Evolutionary conservation across 139 green algal species (phyloP).

Genomic region (Trebouxia sp.): DNA sequence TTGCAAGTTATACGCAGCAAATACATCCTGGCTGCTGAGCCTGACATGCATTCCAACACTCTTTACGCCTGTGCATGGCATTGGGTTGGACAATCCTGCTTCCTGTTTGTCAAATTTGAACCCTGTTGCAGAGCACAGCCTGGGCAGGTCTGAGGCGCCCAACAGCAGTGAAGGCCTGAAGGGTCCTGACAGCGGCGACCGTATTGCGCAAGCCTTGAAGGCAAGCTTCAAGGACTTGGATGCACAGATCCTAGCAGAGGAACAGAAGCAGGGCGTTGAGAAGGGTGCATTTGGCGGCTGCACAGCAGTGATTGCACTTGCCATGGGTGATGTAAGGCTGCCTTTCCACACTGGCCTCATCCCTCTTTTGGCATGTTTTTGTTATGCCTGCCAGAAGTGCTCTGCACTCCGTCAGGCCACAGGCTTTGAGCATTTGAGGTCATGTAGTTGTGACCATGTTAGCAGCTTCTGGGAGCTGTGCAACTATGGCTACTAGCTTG

Average conservation of each 20-base stretch:
- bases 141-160: conserved; percentile 1
- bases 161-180: conserved; percentile 20
- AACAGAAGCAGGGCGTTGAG: conserved; percentile 39
- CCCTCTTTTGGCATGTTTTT: background rate
- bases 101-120: no score
- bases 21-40: no score
- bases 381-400: background rate
- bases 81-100: no score
- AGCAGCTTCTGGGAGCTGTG: no score
- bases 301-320: conserved; percentile 69
- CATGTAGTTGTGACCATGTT: no score
- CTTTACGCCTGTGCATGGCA: no score
- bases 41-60: no score
- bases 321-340: conserved; percentile 43
- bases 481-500: no score
- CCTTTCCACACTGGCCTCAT: background rate
- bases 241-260: conserved; percentile 57
- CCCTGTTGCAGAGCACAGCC: background rate
- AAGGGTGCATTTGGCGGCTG: conserved; percentile 59
- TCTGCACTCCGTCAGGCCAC: no score
- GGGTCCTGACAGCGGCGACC: conserved; percentile 10
- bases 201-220: conserved; percentile 44
- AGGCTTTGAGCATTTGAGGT: no score
- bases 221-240: conserved; percentile 57
- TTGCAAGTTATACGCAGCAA: no score